These are phyloP conservation scores for Cicer cuneatum DNA, from an alignment of 306 rosid species.

Conservation along the genomic window DNA sequence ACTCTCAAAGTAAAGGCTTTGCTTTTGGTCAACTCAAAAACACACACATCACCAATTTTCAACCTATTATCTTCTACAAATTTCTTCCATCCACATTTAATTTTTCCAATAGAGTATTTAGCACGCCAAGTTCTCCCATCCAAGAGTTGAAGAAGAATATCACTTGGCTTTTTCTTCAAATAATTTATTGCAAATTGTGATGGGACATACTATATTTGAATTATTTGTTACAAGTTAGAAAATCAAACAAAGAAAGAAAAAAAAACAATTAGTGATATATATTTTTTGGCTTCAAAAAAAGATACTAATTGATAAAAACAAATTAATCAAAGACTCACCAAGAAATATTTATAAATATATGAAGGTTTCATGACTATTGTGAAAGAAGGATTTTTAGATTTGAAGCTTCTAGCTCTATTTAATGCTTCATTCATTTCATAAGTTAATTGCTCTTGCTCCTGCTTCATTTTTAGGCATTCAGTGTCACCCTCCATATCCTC, in stretches of 20 bases:
- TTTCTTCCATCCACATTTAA: conserved; percentile 49
- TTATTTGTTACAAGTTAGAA: conserved; percentile 4
- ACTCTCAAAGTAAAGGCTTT: conserved; percentile 20
- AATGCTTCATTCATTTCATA: neutral
- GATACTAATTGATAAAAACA: neutral
- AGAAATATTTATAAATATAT: neutral
- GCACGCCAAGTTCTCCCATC: conserved; percentile 27
- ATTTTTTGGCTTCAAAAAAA: neutral
- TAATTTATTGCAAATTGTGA: neutral
- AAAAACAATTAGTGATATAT: neutral
- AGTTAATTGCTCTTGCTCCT: neutral
- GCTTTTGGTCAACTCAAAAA: conserved; percentile 23
- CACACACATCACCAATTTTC: conserved; percentile 28
- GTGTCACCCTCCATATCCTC: neutral
- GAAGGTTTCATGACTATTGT: neutral
- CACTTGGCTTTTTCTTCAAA: neutral
- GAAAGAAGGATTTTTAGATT: conserved; percentile 21
- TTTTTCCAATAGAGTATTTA: neutral
- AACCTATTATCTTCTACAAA: conserved; percentile 43
- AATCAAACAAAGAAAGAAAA: neutral
- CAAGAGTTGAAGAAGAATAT: neutral
- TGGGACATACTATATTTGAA: conserved; percentile 25
- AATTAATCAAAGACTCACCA: conserved; percentile 24
- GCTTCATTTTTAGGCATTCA: neutral
- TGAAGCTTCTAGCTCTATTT: neutral